A percentile compares a stretch with the other conserved stretches of the same genome.
Evolutionary conservation across 179 eudicot genomes (phyloP).

Genomic region (Dionaea muscipula): DNA sequence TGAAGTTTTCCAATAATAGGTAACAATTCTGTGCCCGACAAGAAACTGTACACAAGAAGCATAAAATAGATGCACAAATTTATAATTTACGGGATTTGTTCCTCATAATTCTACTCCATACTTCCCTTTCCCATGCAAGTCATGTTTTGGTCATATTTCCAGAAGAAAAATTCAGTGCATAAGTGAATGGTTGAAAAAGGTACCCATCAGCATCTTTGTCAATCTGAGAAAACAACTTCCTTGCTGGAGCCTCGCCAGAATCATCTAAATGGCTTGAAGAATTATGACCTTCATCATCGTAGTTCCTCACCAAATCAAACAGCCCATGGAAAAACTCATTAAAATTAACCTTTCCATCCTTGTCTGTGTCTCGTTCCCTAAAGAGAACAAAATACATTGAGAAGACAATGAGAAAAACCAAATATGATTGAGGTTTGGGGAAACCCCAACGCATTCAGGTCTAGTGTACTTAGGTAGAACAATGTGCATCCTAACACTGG

Average conservation of each 20-base stretch:
- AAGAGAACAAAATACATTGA: conserved; percentile 5
- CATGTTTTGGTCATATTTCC: too few relatives aligned
- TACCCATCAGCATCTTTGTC: conserved; percentile 90
- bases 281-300: conserved; percentile 58
- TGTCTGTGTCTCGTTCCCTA: conserved; percentile 94
- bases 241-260: conserved; percentile 54
- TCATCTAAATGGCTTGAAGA: conserved; percentile 42
- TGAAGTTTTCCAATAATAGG: conserved; percentile 82
- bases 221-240: conserved; percentile 63
- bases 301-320: conserved; percentile 73
- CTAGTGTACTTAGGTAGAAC: too few relatives aligned
- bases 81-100: too few relatives aligned
- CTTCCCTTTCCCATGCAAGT: background rate
- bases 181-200: background rate
- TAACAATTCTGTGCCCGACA: conserved; percentile 55
- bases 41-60: conserved; percentile 31
- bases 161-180: background rate
- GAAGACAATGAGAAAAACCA: conserved; percentile 3
- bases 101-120: background rate
- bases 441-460: background rate
- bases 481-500: too few relatives aligned
- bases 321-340: conserved; percentile 88
- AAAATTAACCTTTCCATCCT: conserved; percentile 79
- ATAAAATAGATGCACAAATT: background rate
- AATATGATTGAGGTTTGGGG: conserved; percentile 1